A percentile compares a stretch with the other conserved stretches of the same genome.
These are phyloP conservation scores for Neocucurbitaria cava DNA, from an alignment of 2,329 filamentous ascomycete genomes.

Conservation along the genomic window DNA sequence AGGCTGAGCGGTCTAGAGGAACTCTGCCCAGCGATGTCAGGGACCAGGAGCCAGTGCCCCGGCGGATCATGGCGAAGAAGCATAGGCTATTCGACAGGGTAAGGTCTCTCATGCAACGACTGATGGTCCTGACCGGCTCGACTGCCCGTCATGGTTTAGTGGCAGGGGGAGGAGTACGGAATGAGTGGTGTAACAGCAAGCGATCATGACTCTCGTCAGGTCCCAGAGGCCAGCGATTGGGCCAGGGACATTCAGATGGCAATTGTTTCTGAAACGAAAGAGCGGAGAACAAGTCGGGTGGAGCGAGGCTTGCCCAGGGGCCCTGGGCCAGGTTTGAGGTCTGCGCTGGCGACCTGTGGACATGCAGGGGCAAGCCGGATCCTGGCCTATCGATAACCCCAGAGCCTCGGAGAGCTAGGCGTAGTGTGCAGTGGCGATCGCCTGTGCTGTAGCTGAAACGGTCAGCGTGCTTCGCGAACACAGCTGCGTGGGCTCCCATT, in stretches of 20 bases:
- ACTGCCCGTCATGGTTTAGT: conserved; percentile 33
- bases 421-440: conserved; percentile 27
- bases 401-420: conserved; percentile 5
- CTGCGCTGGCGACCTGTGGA: conserved; percentile 18
- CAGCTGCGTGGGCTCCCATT: conserved; percentile 21
- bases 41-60: conserved; percentile 29
- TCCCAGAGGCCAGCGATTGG: conserved; percentile 34
- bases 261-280: conserved; percentile 43
- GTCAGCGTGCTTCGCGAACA: conserved; percentile 8
- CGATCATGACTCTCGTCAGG: conserved; percentile 31
- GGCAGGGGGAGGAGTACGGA: conserved; percentile 19
- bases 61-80: conserved; percentile 32
- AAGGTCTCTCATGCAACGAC: conserved; percentile 31
- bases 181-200: conserved; percentile 31
- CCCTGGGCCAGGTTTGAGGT: conserved; percentile 26
- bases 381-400: conserved; percentile 35
- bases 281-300: conserved; percentile 25
- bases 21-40: conserved; percentile 18
- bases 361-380: conserved; percentile 22
- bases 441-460: conserved; percentile 33
- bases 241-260: conserved; percentile 18
- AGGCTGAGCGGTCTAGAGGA: conserved; percentile 26
- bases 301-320: conserved; percentile 25
- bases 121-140: conserved; percentile 27
- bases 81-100: conserved; percentile 36